These are phyloP conservation scores for Tolypocladium cylindrosporum DNA, from an alignment of 2,329 filamentous ascomycete genomes.

Conservation along the genomic window DNA sequence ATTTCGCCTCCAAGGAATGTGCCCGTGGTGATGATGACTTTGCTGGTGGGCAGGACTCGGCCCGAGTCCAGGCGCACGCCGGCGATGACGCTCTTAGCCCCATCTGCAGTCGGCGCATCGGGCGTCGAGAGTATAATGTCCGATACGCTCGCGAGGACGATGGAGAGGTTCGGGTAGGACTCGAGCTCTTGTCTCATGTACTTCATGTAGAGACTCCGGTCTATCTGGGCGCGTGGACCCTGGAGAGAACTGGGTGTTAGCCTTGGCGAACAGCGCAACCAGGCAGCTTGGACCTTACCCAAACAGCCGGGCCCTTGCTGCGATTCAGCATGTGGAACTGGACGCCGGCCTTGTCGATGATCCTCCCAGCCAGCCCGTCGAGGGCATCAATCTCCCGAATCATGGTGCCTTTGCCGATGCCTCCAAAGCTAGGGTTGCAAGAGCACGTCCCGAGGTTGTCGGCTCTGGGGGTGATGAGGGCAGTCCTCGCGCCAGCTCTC, in stretches of 20 bases:
- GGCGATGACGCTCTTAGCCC: constrained; percentile 60
- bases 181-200: constrained; percentile 84
- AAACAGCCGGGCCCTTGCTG: constrained; percentile 88
- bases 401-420: constrained; percentile 98
- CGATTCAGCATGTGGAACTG: constrained; percentile 86
- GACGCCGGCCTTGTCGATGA: constrained; percentile 90
- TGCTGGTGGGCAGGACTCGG: constrained; percentile 66
- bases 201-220: constrained; percentile 76
- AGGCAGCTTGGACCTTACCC: constrained; percentile 37
- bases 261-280: neutral
- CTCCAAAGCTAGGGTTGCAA: constrained; percentile 93
- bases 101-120: constrained; percentile 23
- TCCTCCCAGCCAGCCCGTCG: constrained; percentile 77
- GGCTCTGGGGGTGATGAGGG: constrained; percentile 76
- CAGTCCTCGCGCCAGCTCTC: constrained; percentile 78
- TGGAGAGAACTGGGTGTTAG: constrained; percentile 11
- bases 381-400: constrained; percentile 90
- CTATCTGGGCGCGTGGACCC: constrained; percentile 92
- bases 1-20: constrained; percentile 96
- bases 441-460: constrained; percentile 91
- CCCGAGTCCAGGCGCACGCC: constrained; percentile 84
- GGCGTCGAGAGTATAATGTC: constrained; percentile 65
- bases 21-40: constrained; percentile 90
- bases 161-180: constrained; percentile 65
- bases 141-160: constrained; percentile 79